Evolutionary conservation across 805 yeast species (phyloP).

Genomic region (Candida golubevii): DNA sequence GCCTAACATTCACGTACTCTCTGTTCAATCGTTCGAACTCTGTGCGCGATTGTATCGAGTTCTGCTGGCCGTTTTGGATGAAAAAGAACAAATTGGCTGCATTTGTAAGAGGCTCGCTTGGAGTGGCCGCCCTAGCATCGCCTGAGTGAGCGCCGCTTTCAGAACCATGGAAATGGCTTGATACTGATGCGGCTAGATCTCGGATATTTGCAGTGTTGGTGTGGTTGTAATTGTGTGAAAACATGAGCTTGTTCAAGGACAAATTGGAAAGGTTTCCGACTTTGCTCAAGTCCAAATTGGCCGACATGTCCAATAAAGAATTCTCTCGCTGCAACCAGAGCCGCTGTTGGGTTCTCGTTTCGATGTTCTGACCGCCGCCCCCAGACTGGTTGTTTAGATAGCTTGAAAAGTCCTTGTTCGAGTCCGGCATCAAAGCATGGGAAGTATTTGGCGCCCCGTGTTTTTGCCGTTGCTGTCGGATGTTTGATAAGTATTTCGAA

Average conservation of each 20-base stretch:
- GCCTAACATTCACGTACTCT: conserved; percentile 64
- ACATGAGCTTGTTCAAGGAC: conserved; percentile 38
- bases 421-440: background rate
- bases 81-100: conserved; percentile 13
- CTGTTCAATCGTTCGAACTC: conserved; percentile 75
- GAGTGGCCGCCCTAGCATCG: background rate
- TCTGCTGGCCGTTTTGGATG: conserved; percentile 31
- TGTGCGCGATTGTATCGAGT: conserved; percentile 59
- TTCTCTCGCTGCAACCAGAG: conserved; percentile 81
- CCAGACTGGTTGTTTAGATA: conserved; percentile 23
- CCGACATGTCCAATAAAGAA: conserved; percentile 55
- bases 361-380: conserved; percentile 20
- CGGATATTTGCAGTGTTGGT: conserved; percentile 10
- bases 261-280: conserved; percentile 35
- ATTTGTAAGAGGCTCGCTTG: background rate
- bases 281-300: conserved; percentile 25
- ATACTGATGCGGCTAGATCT: conserved; percentile 6
- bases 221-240: conserved; percentile 28
- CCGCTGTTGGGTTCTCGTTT: conserved; percentile 77
- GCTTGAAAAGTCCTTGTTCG: conserved; percentile 28
- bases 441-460: background rate
- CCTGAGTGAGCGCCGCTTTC: conserved; percentile 3
- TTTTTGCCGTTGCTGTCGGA: conserved; percentile 18
- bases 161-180: background rate
- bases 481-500: conserved; percentile 28